A percentile compares a stretch with the other conserved stretches of the same genome.
Evolutionary conservation across 495 filamentous ascomycete genomes (phyloP).

Genomic region (Aspergillus asperescens): DNA sequence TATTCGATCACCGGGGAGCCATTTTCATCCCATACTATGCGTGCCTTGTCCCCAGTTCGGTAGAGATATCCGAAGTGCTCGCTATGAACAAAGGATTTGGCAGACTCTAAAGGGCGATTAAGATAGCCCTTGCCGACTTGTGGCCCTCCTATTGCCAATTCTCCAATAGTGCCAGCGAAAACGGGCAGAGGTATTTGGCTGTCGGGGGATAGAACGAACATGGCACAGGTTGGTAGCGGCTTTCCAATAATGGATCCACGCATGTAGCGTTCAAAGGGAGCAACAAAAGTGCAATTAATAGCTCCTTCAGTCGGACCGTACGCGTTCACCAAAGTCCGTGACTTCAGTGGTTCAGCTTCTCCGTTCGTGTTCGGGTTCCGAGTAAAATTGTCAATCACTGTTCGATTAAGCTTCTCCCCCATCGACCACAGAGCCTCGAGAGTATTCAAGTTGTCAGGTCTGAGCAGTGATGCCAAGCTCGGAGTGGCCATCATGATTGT

Average conservation of each 20-base stretch:
- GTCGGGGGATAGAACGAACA: conserved; percentile 26
- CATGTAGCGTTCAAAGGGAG: conserved; percentile 19
- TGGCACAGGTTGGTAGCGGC: conserved; percentile 26
- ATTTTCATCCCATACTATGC: conserved; percentile 34
- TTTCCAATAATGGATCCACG: conserved; percentile 36
- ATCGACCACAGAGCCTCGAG: conserved; percentile 29
- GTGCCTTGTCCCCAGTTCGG: conserved; percentile 68
- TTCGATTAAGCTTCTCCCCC: conserved; percentile 30
- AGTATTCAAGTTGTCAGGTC: conserved; percentile 23
- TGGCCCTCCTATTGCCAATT: conserved; percentile 43
- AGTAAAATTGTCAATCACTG: conserved; percentile 27
- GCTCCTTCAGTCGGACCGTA: conserved; percentile 35
- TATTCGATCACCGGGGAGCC: conserved; percentile 46
- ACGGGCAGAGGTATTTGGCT: conserved; percentile 27
- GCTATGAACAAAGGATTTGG: conserved; percentile 36
- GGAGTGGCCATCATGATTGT: conserved; percentile 31
- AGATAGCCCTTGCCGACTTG: conserved; percentile 45
- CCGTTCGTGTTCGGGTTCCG: neutral
- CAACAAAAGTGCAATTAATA: conserved; percentile 27
- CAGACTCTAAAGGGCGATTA: conserved; percentile 35
- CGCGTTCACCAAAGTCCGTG: conserved; percentile 25
- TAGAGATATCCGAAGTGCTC: conserved; percentile 51
- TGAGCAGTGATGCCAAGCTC: conserved; percentile 26
- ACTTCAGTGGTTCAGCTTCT: neutral
- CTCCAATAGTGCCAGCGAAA: conserved; percentile 37